These are phyloP conservation scores for Monosporozyma yasuniensis DNA, from an alignment of 805 yeast genomes.

Conservation along the genomic window DNA sequence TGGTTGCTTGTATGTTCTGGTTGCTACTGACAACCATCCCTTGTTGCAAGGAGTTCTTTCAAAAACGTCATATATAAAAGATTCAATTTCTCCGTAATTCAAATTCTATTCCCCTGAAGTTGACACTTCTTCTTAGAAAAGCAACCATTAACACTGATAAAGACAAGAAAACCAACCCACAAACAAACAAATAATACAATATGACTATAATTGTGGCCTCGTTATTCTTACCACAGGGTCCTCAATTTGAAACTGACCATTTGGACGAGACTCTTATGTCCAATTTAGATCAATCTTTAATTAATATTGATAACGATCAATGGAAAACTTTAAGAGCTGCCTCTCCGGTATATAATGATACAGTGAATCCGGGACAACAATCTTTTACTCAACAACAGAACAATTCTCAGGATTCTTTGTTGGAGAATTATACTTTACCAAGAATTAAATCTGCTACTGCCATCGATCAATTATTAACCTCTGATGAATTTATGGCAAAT, in stretches of 20 bases:
- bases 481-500: slow-evolving; percentile 26
- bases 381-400: neutral
- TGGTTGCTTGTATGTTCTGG: neutral
- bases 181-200: neutral
- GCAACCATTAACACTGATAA: no score
- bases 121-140: neutral
- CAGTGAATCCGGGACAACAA: neutral
- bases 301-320: slow-evolving; percentile 2
- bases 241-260: slow-evolving; percentile 37
- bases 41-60: neutral
- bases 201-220: slow-evolving; percentile 67
- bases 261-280: slow-evolving; percentile 3
- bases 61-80: neutral
- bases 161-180: no score
- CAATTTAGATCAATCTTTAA: slow-evolving; percentile 1
- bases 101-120: neutral
- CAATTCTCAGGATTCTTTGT: slow-evolving; percentile 7
- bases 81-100: neutral
- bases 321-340: neutral
- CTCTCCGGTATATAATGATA: neutral
- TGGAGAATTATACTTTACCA: slow-evolving; percentile 3
- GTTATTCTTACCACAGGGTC: slow-evolving; percentile 64
- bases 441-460: slow-evolving; percentile 6
- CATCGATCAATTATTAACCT: slow-evolving; percentile 15
- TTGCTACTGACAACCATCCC: neutral